phyloP scores from a whole-genome alignment of 768 basidiomycete genomes.

The Phaeotremella skinneri region DNA sequence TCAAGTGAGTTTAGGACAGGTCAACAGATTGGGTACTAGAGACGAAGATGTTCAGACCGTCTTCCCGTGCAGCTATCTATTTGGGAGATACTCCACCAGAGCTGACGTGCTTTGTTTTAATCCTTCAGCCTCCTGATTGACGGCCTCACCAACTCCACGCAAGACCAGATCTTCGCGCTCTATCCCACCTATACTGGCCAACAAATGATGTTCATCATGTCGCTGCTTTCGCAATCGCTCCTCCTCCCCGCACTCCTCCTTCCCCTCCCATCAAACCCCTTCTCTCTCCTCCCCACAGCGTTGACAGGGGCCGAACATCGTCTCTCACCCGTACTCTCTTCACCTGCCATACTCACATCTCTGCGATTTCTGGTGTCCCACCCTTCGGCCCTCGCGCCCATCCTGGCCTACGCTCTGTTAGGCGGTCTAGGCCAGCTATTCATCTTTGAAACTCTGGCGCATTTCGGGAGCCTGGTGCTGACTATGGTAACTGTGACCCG shows the following conservation, averaged over 20 bases:
- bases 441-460: constrained; percentile 79
- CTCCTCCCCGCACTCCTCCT: constrained; percentile 64
- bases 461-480: constrained; percentile 51
- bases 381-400: constrained; percentile 68
- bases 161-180: constrained; percentile 88
- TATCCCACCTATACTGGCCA: constrained; percentile 73
- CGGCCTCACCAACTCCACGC: constrained; percentile 90
- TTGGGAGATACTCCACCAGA: too few relatives aligned
- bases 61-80: too few relatives aligned
- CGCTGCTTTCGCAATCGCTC: constrained; percentile 75
- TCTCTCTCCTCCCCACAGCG: constrained; percentile 62
- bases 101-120: neutral
- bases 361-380: constrained; percentile 73
- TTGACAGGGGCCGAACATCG: neutral
- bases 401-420: constrained; percentile 79
- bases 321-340: constrained; percentile 15
- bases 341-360: constrained; percentile 54
- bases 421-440: constrained; percentile 95
- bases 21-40: too few relatives aligned
- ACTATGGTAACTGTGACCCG: constrained; percentile 89
- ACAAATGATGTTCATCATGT: constrained; percentile 99
- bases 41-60: too few relatives aligned
- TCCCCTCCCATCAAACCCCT: constrained; percentile 58
- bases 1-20: constrained; percentile 45
- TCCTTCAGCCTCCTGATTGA: constrained; percentile 88